These are phyloP conservation scores for Perkinsus olseni DNA, from an alignment of 169 alveolate genomes.

Conservation along the genomic window DNA sequence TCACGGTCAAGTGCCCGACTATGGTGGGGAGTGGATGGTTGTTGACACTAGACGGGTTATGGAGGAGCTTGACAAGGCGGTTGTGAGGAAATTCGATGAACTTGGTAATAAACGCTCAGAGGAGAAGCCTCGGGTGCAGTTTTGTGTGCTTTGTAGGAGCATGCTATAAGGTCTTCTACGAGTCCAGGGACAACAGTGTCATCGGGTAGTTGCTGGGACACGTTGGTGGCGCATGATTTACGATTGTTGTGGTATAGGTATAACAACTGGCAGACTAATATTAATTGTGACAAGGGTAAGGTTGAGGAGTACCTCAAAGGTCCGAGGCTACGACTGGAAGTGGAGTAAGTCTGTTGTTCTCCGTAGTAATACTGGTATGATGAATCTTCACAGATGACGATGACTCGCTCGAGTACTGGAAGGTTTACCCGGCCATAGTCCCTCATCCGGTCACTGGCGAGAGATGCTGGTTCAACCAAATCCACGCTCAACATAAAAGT, in stretches of 20 bases:
- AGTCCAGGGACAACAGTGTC: neutral
- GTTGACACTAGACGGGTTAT: neutral
- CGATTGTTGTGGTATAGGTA: too few relatives aligned
- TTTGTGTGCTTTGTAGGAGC: too few relatives aligned
- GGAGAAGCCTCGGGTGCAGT: too few relatives aligned
- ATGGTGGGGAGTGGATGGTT: neutral
- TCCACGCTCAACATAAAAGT: neutral
- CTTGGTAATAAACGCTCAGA: neutral
- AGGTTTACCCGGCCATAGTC: neutral
- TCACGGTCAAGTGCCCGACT: neutral
- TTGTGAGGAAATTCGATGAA: neutral
- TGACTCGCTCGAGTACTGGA: neutral
- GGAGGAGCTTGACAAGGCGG: neutral
- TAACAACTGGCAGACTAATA: neutral
- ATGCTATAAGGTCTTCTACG: neutral
- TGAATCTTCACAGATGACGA: neutral
- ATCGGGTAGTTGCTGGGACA: too few relatives aligned
- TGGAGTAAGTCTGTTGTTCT: neutral
- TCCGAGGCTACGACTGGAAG: neutral
- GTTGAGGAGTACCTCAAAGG: neutral
- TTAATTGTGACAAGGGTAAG: neutral
- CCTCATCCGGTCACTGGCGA: neutral
- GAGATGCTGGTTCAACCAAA: neutral
- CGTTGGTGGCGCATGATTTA: too few relatives aligned
- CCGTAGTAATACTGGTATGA: neutral